phyloP scores from a whole-genome alignment of 257 asterid species.

The Rauvolfia tetraphylla region DNA sequence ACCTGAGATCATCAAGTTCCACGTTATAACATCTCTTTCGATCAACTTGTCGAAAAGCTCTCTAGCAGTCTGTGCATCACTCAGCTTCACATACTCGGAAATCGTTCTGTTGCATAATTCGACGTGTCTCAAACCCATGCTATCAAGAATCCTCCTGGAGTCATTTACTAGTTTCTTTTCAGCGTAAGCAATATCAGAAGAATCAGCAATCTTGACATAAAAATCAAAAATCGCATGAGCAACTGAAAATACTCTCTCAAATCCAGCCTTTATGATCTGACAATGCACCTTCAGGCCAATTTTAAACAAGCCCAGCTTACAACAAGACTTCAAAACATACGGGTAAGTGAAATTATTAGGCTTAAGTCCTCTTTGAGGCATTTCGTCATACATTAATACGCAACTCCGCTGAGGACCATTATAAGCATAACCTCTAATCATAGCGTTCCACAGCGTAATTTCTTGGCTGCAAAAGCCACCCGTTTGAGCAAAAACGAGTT shows the following conservation, averaged over 20 bases:
- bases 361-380: constrained; percentile 33
- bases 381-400: constrained; percentile 44
- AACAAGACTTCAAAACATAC: constrained; percentile 37
- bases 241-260: constrained; percentile 20
- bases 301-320: constrained; percentile 32
- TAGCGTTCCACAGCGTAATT: constrained; percentile 43
- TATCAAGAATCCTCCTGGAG: constrained; percentile 32
- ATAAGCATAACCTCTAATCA: constrained; percentile 47
- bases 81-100: constrained; percentile 26
- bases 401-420: constrained; percentile 34
- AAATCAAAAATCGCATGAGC: constrained; percentile 33
- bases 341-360: constrained; percentile 51
- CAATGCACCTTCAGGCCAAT: constrained; percentile 36
- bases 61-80: constrained; percentile 27
- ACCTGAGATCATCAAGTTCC: constrained; percentile 40
- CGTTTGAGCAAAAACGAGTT: constrained; percentile 34
- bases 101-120: constrained; percentile 41
- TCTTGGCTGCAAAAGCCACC: constrained; percentile 27
- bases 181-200: constrained; percentile 9
- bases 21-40: constrained; percentile 37
- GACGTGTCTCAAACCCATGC: constrained; percentile 14
- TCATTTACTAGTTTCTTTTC: constrained; percentile 17
- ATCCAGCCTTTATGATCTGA: constrained; percentile 40
- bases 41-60: constrained; percentile 39
- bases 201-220: constrained; percentile 25